Conservation (phyloP, 352 stramenopile species). For the Phytophthora idaei region DNA sequence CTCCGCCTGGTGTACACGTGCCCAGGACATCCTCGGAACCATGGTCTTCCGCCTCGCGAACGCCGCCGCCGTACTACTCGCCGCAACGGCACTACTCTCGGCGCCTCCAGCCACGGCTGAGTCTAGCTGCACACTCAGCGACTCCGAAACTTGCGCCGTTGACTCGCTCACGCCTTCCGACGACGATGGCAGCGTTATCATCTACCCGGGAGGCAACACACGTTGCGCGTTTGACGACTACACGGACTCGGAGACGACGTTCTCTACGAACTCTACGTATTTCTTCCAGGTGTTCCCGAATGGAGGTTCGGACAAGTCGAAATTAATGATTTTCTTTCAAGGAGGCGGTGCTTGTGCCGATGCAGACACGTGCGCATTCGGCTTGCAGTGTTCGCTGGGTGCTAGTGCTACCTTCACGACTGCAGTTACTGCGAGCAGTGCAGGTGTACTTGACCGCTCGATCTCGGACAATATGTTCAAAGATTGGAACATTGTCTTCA, state of each 20-base stretch:
- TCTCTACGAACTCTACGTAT: constrained; percentile 52
- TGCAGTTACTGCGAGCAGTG: constrained; percentile 43
- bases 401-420: constrained; percentile 47
- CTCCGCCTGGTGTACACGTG: constrained; percentile 15
- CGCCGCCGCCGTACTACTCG: constrained; percentile 9
- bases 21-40: constrained; percentile 15
- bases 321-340: constrained; percentile 71
- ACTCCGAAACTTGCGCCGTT: constrained; percentile 35
- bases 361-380: constrained; percentile 60
- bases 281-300: constrained; percentile 69
- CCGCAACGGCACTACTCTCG: constrained; percentile 22
- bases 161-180: constrained; percentile 34
- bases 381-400: constrained; percentile 52
- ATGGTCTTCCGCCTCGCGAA: constrained; percentile 23
- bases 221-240: constrained; percentile 61
- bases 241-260: constrained; percentile 30
- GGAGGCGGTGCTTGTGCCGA: constrained; percentile 65
- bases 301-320: constrained; percentile 46
- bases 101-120: constrained; percentile 13
- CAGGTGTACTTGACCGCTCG: constrained; percentile 53
- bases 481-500: constrained; percentile 76
- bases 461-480: constrained; percentile 63
- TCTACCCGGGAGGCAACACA: constrained; percentile 55
- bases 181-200: constrained; percentile 41
- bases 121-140: constrained; percentile 36